Conservation (phyloP, 495 filamentous ascomycete genomes). For the Penicillium silybi region DNA sequence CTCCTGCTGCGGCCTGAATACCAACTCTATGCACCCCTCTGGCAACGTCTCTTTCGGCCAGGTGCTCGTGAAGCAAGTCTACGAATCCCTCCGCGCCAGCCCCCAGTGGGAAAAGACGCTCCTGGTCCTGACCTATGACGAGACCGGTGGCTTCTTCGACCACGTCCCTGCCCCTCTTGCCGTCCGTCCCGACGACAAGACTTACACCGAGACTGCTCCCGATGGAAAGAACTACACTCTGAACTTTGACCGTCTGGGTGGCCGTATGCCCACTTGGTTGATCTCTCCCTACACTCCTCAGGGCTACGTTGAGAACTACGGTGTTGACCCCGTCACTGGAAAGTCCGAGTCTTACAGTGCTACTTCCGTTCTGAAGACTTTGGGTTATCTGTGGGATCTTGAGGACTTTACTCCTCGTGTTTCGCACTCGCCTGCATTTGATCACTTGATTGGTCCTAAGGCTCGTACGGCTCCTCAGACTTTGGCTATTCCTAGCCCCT, state of each 20-base stretch:
- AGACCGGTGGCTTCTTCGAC: slow-evolving; percentile 51
- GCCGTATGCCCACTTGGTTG: slow-evolving; percentile 49
- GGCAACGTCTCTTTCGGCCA: slow-evolving; percentile 47
- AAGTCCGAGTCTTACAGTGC: slow-evolving; percentile 36
- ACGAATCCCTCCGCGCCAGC: slow-evolving; percentile 45
- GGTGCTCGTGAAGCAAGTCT: slow-evolving; percentile 48
- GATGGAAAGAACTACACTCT: slow-evolving; percentile 44
- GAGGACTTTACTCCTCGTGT: slow-evolving; percentile 43
- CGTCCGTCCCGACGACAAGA: slow-evolving; percentile 40
- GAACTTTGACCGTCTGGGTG: slow-evolving; percentile 48
- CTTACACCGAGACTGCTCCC: slow-evolving; percentile 41
- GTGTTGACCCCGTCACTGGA: slow-evolving; percentile 31
- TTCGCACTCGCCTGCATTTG: slow-evolving; percentile 40
- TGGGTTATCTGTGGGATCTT: slow-evolving; percentile 46
- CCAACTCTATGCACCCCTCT: slow-evolving; percentile 50
- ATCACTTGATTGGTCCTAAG: slow-evolving; percentile 36
- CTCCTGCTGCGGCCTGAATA: slow-evolving; percentile 45
- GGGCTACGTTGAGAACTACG: slow-evolving; percentile 44
- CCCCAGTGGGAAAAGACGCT: slow-evolving; percentile 49
- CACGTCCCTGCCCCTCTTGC: slow-evolving; percentile 47
- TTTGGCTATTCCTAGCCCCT: slow-evolving; percentile 20
- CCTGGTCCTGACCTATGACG: slow-evolving; percentile 49
- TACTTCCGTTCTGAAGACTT: slow-evolving; percentile 41
- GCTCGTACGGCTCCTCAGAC: slow-evolving; percentile 15
- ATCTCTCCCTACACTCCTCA: slow-evolving; percentile 47